Percentiles rank a stretch among this genome's conserved stretches.
These are phyloP conservation scores for Cordyceps cicadae DNA, from an alignment of 2,329 filamentous ascomycete genomes.

Conservation along the genomic window DNA sequence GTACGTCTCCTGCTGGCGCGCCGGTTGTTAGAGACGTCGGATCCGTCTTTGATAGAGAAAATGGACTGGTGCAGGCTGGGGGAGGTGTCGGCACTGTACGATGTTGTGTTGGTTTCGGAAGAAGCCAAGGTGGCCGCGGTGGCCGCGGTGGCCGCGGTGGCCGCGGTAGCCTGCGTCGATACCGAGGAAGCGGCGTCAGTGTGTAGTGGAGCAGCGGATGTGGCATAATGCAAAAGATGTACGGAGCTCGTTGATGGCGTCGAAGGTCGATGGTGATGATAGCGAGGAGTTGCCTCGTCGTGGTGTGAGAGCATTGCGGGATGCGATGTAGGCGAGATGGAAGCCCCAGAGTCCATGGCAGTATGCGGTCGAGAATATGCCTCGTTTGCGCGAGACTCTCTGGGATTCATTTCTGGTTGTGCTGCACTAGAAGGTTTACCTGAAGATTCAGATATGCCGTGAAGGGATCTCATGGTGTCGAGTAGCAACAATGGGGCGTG, in stretches of 20 bases:
- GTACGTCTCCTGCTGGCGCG: conserved; percentile 51
- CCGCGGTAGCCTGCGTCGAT: conserved; percentile 37
- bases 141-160: conserved; percentile 28
- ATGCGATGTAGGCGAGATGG: conserved; percentile 11
- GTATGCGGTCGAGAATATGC: not conserved
- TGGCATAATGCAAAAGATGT: conserved; percentile 20
- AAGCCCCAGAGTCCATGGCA: not conserved
- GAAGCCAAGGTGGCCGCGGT: conserved; percentile 29
- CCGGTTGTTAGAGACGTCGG: conserved; percentile 44
- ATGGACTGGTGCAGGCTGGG: conserved; percentile 42
- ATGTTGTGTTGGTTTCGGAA: conserved; percentile 23
- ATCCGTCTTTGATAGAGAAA: conserved; percentile 48
- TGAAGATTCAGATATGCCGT: conserved; percentile 2
- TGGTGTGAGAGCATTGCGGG: conserved; percentile 6
- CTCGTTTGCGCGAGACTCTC: conserved; percentile 4
- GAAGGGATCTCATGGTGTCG: conserved; percentile 10
- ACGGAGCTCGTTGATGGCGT: conserved; percentile 20
- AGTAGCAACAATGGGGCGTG: conserved; percentile 5
- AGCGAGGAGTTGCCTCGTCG: conserved; percentile 3
- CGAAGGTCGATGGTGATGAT: conserved; percentile 7
- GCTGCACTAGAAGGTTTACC: not conserved
- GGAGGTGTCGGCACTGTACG: conserved; percentile 35
- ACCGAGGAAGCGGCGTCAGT: conserved; percentile 48
- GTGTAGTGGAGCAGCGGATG: conserved; percentile 14
- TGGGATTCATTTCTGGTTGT: not conserved